Evolutionary conservation across 371 early-diverging fungal species (phyloP), one percentile per base, ranked within the genome.

Genomic region (Mucor piriformis): DNA sequence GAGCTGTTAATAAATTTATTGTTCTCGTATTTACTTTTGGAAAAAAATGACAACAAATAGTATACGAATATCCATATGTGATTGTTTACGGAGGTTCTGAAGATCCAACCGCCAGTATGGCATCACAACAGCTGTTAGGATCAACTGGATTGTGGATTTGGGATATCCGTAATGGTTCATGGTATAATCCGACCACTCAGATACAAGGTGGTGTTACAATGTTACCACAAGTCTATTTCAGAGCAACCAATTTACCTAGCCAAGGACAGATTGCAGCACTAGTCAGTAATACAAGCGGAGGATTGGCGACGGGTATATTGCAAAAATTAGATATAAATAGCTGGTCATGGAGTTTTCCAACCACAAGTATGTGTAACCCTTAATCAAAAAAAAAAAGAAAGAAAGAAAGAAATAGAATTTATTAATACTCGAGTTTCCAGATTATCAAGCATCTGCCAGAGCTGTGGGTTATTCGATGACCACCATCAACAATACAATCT

Each of bases 341-440:
- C 33, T 79, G 80, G 80, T 59, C 67, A 44, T 76, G 77, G 80
- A 73, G 66, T 32, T 73, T 67, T 62, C 80, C 80, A 43, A 73
- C 73, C 16, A 64, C 77, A 37, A 73, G 77, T 76, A 70, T 59
- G 38, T 29, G 29, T 29, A 6, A 29, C n/a, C n/a, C n/a, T 37
- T 37, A 40, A 16, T 37, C 34, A n/a, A 6, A 33, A 38, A 6
- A 25, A 46, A n/a, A 34, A 34, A 51, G 34, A 34, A 21, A 3
- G n/a, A 20, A 43, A 15, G 18, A 20, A n/a, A 20, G 21, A 7
- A 43, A 43, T 8, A n/a, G n/a, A n/a, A n/a, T n/a, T n/a, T n/a
- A n/a, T n/a, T n/a, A n/a, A n/a, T n/a, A n/a, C n/a, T n/a, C n/a
- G n/a, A n/a, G n/a, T n/a, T n/a, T n/a, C 18, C 34, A 66, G 67